These are phyloP conservation scores for Acaromyces ingoldii DNA, from an alignment of 1,284 basidiomycete genomes.

Conservation along the genomic window DNA sequence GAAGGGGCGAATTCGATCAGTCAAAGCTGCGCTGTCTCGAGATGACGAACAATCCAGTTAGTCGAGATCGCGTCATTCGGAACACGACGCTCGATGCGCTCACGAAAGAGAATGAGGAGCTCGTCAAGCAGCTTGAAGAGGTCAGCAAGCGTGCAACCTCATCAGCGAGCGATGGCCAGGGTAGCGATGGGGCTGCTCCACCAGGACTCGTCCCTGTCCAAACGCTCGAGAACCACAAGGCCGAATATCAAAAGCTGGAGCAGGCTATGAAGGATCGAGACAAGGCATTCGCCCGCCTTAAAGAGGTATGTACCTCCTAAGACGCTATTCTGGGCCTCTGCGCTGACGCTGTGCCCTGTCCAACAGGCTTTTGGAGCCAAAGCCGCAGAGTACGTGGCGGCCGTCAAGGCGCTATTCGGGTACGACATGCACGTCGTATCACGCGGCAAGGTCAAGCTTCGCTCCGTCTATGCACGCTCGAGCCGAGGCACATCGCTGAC, in stretches of 20 bases:
- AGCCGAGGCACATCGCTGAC: conserved; percentile 5
- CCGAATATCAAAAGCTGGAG: conserved; percentile 3
- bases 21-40: conserved; percentile 66
- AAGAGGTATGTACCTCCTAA: background rate
- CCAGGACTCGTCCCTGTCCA: conserved; percentile 3
- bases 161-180: background rate
- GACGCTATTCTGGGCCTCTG: background rate
- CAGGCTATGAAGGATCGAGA: conserved; percentile 1
- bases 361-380: conserved; percentile 3
- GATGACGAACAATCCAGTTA: conserved; percentile 69
- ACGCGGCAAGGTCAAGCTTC: conserved; percentile 4
- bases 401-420: conserved; percentile 8
- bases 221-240: conserved; percentile 1
- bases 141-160: conserved; percentile 5
- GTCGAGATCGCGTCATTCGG: conserved; percentile 66
- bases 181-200: background rate
- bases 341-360: background rate
- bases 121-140: conserved; percentile 54
- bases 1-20: conserved; percentile 70
- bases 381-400: conserved; percentile 1
- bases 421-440: conserved; percentile 2
- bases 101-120: conserved; percentile 68
- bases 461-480: conserved; percentile 6
- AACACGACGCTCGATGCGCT: conserved; percentile 65
- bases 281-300: conserved; percentile 6